A percentile compares a stretch with the other conserved stretches of the same genome.
Conservation (phyloP, 2,329 filamentous ascomycete species). For the Emergomyces orientalis region DNA sequence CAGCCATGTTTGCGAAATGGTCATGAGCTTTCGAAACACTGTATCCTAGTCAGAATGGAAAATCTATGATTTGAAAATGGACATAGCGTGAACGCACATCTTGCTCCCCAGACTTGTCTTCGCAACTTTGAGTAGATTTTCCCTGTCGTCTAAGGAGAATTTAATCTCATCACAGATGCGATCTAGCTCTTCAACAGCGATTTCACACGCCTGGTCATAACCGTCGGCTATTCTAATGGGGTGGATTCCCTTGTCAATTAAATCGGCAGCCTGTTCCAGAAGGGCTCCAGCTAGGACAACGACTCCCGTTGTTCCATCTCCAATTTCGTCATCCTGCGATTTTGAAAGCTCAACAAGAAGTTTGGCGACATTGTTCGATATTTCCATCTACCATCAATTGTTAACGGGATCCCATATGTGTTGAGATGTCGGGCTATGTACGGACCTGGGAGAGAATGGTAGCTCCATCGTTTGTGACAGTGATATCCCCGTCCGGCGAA, state of each 20-base stretch:
- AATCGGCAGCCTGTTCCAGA: slow-evolving; percentile 88
- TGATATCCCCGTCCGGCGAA: slow-evolving; percentile 96
- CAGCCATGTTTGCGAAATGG: slow-evolving; percentile 93
- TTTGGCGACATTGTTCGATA: slow-evolving; percentile 96
- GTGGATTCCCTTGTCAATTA: slow-evolving; percentile 99
- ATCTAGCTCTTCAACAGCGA: slow-evolving; percentile 86
- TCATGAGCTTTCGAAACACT: slow-evolving; percentile 93
- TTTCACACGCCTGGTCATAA: slow-evolving; percentile 95
- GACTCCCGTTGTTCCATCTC: slow-evolving; percentile 94
- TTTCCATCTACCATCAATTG: slow-evolving; percentile 66
- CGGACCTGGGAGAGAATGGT: slow-evolving; percentile 74
- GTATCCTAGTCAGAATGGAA: slow-evolving; percentile 8
- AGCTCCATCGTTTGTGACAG: slow-evolving; percentile 96
- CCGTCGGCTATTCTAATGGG: slow-evolving; percentile 97
- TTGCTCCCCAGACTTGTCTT: slow-evolving; percentile 95
- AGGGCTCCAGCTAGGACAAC: slow-evolving; percentile 92
- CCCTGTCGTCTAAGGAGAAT: slow-evolving; percentile 69
- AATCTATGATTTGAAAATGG: neutral
- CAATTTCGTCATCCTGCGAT: slow-evolving; percentile 98
- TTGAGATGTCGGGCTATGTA: slow-evolving; percentile 10
- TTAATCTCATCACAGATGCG: slow-evolving; percentile 84
- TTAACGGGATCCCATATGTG: slow-evolving; percentile 1
- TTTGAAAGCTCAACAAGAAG: slow-evolving; percentile 93
- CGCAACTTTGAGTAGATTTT: slow-evolving; percentile 87
- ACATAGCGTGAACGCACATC: slow-evolving; percentile 46